Evolutionary conservation across 345 rosid genomes (phyloP), one percentile per base, ranked within the genome.

Genomic region (Lepidium didymum): DNA sequence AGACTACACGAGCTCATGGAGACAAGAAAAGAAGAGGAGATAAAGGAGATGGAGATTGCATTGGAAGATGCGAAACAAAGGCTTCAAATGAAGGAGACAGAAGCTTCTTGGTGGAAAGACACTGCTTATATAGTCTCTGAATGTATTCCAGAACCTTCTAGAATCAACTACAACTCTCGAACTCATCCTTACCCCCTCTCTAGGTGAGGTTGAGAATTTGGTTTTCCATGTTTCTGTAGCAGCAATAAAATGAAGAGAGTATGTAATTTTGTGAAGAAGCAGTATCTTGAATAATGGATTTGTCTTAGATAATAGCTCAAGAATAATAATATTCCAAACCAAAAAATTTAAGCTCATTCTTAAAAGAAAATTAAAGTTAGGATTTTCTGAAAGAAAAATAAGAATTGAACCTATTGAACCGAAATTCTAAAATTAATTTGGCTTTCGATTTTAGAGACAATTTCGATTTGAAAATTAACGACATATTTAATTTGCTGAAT

Each of bases 91-190:
- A 86, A 85, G 46, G 93, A 92, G 41, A 49, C 56, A 21, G 96
- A 92, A 84, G 75, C 80, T 47, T 78, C 83, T 8, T 82, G 86
- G 96, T 92, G 93, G 97, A 90, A 82, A 77, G 93, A 82, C 74
- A 84, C 87, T 5, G 96, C 91, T 18, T 56, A 55, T 25, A 68
- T 82, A 36, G 62, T 83, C 40, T 77, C 89, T 47, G 65, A 66
- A 63, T 82, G 82, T 66, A 68, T 78, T 66, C 70, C 76, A 10
- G 76, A 76, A 44, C 63, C 80, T 62, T 75, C 82, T 21, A 63
- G 75, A 63, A 15, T 53, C 69, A 61, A 33, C 3, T 16, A 9
- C 34, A 73, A 36, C 61, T 58, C 67, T 61, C 35, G 38, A 27
- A 27, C 64, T 53, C 68, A 12, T 31, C 56, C 13, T n/a, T 43